Percentiles rank a stretch among this genome's conserved stretches.
Conservation (phyloP, 805 yeast species). For the Lachancea sp. region DNA sequence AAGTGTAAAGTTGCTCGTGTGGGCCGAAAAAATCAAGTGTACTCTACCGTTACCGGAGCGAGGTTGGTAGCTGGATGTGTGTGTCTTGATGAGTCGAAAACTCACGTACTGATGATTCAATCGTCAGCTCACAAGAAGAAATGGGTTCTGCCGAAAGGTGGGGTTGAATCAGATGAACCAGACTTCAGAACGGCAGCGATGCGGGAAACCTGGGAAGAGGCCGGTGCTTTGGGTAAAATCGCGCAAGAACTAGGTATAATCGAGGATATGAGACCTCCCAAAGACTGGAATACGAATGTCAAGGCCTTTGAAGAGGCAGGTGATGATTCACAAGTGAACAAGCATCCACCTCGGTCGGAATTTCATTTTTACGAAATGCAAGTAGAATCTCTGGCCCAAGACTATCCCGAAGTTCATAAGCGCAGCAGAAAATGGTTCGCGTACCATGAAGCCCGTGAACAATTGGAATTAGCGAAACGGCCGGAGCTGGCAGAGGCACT, state of each 20-base stretch:
- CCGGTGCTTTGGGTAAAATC: conserved; percentile 74
- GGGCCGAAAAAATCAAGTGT: conserved; percentile 56
- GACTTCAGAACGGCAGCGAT: conserved; percentile 48
- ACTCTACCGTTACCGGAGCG: conserved; percentile 59
- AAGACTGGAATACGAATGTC: conserved; percentile 36
- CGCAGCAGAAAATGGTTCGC: conserved; percentile 74
- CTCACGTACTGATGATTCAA: conserved; percentile 68
- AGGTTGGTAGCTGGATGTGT: conserved; percentile 92
- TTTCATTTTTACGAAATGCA: conserved; percentile 81
- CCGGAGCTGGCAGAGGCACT: conserved; percentile 64
- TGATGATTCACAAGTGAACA: conserved; percentile 25
- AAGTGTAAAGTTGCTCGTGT: conserved; percentile 39
- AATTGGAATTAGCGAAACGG: conserved; percentile 49
- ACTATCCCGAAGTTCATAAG: conserved; percentile 68
- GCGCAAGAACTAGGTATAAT: conserved; percentile 53
- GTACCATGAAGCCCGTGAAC: conserved; percentile 58
- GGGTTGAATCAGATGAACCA: conserved; percentile 77
- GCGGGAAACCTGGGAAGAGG: conserved; percentile 97
- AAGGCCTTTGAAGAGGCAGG: conserved; percentile 18
- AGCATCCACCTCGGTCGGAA: conserved; percentile 66
- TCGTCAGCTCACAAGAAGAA: conserved; percentile 60
- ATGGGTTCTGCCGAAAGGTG: conserved; percentile 96
- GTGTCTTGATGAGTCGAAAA: conserved; percentile 51
- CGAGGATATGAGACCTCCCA: conserved; percentile 51
- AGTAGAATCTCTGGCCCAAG: conserved; percentile 46